Evolutionary conservation across 495 filamentous ascomycete species (phyloP).

Genomic region (Xylaria intraflava): DNA sequence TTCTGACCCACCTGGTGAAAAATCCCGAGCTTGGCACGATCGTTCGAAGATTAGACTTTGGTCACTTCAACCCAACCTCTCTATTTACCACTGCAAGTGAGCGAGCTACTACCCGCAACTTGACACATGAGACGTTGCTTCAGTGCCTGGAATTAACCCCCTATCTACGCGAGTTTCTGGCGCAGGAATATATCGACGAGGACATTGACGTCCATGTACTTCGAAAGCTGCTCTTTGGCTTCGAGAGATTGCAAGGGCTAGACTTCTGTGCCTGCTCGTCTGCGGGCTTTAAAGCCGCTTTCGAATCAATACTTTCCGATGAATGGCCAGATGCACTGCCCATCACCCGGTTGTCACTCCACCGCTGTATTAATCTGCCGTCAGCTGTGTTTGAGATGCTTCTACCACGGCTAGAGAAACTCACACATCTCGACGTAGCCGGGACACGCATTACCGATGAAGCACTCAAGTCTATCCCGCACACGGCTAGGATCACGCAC

Average conservation of each 20-base stretch:
- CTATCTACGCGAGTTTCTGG: conserved; percentile 71
- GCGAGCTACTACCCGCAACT: conserved; percentile 71
- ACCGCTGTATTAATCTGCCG: conserved; percentile 73
- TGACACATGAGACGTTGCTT: conserved; percentile 70
- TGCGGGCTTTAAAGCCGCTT: conserved; percentile 58
- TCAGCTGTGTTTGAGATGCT: conserved; percentile 62
- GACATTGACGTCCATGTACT: conserved; percentile 66
- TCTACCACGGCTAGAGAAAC: conserved; percentile 58
- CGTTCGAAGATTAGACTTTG: conserved; percentile 78
- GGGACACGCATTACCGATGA: conserved; percentile 72
- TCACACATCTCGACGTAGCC: conserved; percentile 76
- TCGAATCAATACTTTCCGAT: conserved; percentile 30
- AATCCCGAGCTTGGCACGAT: conserved; percentile 70
- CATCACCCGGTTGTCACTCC: conserved; percentile 65
- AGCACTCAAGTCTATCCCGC: conserved; percentile 65
- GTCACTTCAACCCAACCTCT: conserved; percentile 79
- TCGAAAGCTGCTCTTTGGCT: conserved; percentile 64
- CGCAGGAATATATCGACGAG: conserved; percentile 78
- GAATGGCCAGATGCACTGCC: conserved; percentile 47
- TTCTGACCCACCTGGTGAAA: conserved; percentile 60
- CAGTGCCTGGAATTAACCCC: conserved; percentile 70
- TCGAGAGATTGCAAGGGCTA: conserved; percentile 62
- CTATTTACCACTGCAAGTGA: conserved; percentile 74
- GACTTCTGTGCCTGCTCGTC: conserved; percentile 79
- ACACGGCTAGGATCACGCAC: conserved; percentile 68